Percentiles rank a stretch among this genome's conserved stretches.
These are phyloP conservation scores for Paecilomyces niveus DNA, from an alignment of 2,329 filamentous ascomycete genomes.

Conservation along the genomic window DNA sequence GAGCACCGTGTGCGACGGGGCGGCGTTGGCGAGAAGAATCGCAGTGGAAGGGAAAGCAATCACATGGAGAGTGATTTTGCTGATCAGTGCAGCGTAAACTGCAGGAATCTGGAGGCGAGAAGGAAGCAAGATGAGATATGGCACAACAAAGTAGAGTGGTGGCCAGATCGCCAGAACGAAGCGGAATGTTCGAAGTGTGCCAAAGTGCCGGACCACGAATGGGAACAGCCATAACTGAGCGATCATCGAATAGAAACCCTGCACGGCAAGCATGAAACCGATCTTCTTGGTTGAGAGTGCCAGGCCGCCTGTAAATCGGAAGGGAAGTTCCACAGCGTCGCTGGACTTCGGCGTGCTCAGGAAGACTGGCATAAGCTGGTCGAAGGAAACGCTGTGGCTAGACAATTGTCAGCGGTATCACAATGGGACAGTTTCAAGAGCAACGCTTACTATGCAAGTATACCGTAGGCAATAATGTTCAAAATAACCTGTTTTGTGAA, in stretches of 20 bases:
- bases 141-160: slow-evolving; percentile 75
- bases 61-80: slow-evolving; percentile 89
- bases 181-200: slow-evolving; percentile 74
- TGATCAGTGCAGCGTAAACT: slow-evolving; percentile 70
- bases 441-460: slow-evolving; percentile 80
- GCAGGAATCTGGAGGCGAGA: slow-evolving; percentile 62
- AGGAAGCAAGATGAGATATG: slow-evolving; percentile 82
- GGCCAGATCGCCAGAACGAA: slow-evolving; percentile 78
- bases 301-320: slow-evolving; percentile 85
- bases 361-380: slow-evolving; percentile 88
- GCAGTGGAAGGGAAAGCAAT: slow-evolving; percentile 86
- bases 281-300: slow-evolving; percentile 75
- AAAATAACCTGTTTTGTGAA: slow-evolving; percentile 82
- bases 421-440: neutral
- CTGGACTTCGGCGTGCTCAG: slow-evolving; percentile 61
- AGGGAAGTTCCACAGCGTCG: slow-evolving; percentile 57
- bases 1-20: slow-evolving; percentile 74
- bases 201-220: slow-evolving; percentile 64
- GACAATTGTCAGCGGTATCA: slow-evolving; percentile 15
- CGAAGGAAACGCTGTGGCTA: slow-evolving; percentile 94
- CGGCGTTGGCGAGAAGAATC: slow-evolving; percentile 82
- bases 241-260: slow-evolving; percentile 83
- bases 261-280: slow-evolving; percentile 78
- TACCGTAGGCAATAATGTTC: slow-evolving; percentile 83
- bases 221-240: slow-evolving; percentile 82